Percentiles rank a stretch among this genome's conserved stretches.
These are phyloP conservation scores for Choricystis sp. DNA, from an alignment of 139 green algal species.

Conservation along the genomic window DNA sequence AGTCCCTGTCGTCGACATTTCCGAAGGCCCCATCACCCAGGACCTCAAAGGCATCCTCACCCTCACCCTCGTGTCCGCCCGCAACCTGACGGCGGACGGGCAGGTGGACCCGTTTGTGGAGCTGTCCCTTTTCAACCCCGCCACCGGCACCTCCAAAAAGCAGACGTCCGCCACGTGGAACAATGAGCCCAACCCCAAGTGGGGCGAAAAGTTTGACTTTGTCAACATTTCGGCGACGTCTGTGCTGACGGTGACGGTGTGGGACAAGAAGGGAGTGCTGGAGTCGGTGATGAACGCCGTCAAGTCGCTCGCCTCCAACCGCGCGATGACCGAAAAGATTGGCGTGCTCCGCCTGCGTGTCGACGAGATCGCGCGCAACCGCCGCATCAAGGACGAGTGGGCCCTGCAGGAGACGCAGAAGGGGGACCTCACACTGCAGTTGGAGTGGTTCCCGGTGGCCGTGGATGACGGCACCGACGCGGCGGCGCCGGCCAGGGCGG, in stretches of 20 bases:
- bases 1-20: background rate
- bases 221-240: conserved; percentile 33
- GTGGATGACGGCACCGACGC: background rate
- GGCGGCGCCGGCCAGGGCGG: background rate
- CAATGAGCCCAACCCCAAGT: conserved; percentile 41
- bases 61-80: conserved; percentile 26
- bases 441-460: conserved; percentile 1
- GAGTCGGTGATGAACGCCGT: conserved; percentile 9
- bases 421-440: conserved; percentile 11
- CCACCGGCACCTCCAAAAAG: conserved; percentile 7
- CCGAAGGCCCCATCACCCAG: background rate
- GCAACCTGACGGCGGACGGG: conserved; percentile 23
- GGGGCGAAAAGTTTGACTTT: conserved; percentile 56
- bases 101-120: conserved; percentile 16
- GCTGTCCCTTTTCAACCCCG: conserved; percentile 23
- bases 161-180: conserved; percentile 19
- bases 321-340: conserved; percentile 11
- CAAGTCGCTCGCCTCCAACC: conserved; percentile 4
- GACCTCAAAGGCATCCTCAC: conserved; percentile 33
- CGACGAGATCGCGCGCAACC: conserved; percentile 37
- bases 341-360: conserved; percentile 34
- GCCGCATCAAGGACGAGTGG: conserved; percentile 35
- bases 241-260: conserved; percentile 22
- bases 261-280: conserved; percentile 20
- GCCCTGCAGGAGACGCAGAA: conserved; percentile 29